Percentiles rank a stretch among this genome's conserved stretches.
Conservation (phyloP, 169 alveolate species). For the Plasmodium knowlesi region DNA sequence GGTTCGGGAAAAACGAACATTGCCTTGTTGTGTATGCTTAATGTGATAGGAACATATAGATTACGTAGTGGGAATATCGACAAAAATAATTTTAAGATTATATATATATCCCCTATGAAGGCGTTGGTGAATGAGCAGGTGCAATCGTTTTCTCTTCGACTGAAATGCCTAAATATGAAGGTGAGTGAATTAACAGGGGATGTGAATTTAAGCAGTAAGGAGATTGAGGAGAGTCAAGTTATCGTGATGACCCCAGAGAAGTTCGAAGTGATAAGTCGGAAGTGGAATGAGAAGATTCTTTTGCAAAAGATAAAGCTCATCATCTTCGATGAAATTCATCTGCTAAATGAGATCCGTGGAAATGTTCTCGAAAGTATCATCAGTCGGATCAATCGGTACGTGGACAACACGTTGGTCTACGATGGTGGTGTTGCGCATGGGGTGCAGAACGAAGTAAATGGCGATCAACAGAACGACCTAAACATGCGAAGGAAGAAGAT, state of each 20-base stretch:
- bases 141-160: conserved; percentile 85
- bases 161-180: conserved; percentile 88
- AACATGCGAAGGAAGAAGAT: conserved; percentile 23
- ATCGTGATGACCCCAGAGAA: conserved; percentile 99
- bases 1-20: conserved; percentile 99
- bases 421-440: conserved; percentile 79
- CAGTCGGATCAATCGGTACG: conserved; percentile 96
- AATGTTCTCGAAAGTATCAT: conserved; percentile 99
- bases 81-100: conserved; percentile 93
- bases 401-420: conserved; percentile 51
- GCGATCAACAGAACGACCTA: neutral
- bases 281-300: conserved; percentile 94
- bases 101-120: conserved; percentile 99
- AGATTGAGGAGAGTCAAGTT: conserved; percentile 98
- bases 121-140: conserved; percentile 97
- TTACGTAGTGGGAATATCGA: conserved; percentile 76
- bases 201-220: conserved; percentile 93
- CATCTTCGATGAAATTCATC: conserved; percentile 99
- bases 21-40: conserved; percentile 97
- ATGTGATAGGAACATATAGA: conserved; percentile 86
- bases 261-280: conserved; percentile 99
- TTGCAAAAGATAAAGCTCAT: conserved; percentile 94
- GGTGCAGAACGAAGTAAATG: neutral
- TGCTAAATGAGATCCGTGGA: conserved; percentile 99
- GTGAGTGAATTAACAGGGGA: conserved; percentile 99